Base-by-base conservation (phyloP, 2,329 filamentous ascomycete species). In the Pseudogymnoascus sp. region DNA sequence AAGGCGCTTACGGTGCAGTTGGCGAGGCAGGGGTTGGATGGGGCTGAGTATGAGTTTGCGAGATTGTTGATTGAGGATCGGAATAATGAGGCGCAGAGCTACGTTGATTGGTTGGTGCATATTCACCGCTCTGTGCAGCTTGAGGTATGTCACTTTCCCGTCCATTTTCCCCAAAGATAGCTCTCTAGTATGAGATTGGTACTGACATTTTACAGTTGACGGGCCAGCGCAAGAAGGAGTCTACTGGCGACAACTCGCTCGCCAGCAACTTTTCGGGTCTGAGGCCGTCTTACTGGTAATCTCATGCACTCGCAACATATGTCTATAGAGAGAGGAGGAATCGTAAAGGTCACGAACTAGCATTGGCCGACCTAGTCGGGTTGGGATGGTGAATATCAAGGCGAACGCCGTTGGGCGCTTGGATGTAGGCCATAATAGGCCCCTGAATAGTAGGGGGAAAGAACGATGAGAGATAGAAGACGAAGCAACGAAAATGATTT, bases 41-140 rank as follows among this genome's bases (percentile, higher is more conserved):
- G 95, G 0, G 91, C 93, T 2, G 95, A 99, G 76, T 97, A 92
- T 71, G 95, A 99, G 76, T 99, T 97, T 79, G 95, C 95, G 7
- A 82, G 93, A 62, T 80, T 96, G 77, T 77, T 99, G 68, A 87
- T 96, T 33, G 95, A 99, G 77, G 95, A 99, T 73, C 85, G 95
- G 68, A 97, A 97, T 75, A 96, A 96, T 69, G 95, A 99, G 78
- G 95, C 95, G 36, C 93, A 96, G 78, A 96, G 90, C 74, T 99
- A 97, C 76, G 95, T 97, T 35, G 95, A 99, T 78, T 99, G 95
- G 95, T 81, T 99, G 71, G 95, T 99, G 64, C 90, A 96, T 76
- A 83, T 97, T 67, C 95, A 99, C 77, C 88, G 93, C 70, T 87
- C 90, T 69, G 95, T 99, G 68, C 93, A 96, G 74, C 80, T 96